phyloP scores from a whole-genome alignment of 495 filamentous ascomycete species.

The Gamarada debralockiae region DNA sequence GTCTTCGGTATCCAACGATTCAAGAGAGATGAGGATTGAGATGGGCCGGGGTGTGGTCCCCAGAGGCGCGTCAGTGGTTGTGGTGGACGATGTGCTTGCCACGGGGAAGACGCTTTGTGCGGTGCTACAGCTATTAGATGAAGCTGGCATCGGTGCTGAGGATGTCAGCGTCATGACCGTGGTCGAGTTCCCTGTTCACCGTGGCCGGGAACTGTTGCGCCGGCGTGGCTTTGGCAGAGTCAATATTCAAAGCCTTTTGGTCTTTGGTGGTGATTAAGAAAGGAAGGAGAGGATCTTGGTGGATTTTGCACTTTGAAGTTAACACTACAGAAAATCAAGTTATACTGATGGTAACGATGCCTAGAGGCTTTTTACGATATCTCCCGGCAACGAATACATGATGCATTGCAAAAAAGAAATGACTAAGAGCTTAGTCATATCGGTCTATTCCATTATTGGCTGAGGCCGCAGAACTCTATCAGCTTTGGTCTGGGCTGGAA shows the following conservation, averaged over 20 bases:
- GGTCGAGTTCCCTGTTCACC: constrained; percentile 59
- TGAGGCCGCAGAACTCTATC: too few species aligned
- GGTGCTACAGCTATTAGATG: constrained; percentile 46
- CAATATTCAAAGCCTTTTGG: constrained; percentile 54
- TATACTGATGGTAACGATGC: too few species aligned
- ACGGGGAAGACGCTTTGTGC: constrained; percentile 58
- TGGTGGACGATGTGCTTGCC: constrained; percentile 63
- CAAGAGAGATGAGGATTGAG: constrained; percentile 44
- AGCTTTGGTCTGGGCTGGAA: too few species aligned
- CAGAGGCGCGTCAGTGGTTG: constrained; percentile 43
- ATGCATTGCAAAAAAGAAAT: too few species aligned
- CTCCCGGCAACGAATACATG: too few species aligned
- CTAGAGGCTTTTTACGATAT: too few species aligned
- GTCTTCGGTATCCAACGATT: constrained; percentile 33
- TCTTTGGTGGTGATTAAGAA: constrained; percentile 47
- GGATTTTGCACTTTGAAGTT: too few species aligned
- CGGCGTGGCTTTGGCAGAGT: constrained; percentile 51
- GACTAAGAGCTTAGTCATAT: too few species aligned
- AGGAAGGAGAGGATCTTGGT: too few species aligned
- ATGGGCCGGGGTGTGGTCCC: constrained; percentile 45
- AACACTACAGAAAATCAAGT: too few species aligned
- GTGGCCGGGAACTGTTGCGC: constrained; percentile 50
- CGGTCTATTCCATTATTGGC: too few species aligned
- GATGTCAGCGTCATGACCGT: constrained; percentile 51
- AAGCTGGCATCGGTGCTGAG: constrained; percentile 40